Conservation (phyloP, 2,329 filamentous ascomycete species). For the Trichophyton simii region DNA sequence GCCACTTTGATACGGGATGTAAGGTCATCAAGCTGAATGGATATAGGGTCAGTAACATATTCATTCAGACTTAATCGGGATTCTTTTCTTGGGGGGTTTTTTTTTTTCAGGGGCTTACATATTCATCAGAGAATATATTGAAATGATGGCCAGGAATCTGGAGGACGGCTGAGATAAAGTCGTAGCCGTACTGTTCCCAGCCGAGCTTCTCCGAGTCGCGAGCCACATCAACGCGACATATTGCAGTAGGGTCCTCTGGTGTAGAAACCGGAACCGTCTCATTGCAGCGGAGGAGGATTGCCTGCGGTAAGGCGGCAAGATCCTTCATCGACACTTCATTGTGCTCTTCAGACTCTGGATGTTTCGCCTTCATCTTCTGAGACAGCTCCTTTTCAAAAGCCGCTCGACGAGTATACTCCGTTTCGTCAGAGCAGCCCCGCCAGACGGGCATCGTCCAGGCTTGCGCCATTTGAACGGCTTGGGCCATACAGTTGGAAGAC, state of each 20-base stretch:
- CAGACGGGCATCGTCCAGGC: slow-evolving; percentile 13
- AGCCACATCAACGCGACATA: slow-evolving; percentile 13
- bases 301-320: slow-evolving; percentile 7
- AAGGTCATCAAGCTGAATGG: slow-evolving; percentile 11
- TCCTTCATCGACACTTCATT: neutral
- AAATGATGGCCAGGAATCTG: slow-evolving; percentile 16
- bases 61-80: neutral
- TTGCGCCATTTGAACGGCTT: slow-evolving; percentile 10
- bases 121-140: slow-evolving; percentile 13
- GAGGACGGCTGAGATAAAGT: slow-evolving; percentile 13
- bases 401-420: slow-evolving; percentile 2
- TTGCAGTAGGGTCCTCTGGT: slow-evolving; percentile 4
- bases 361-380: slow-evolving; percentile 4
- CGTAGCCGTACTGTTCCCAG: slow-evolving; percentile 14
- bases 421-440: slow-evolving; percentile 9
- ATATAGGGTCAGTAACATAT: neutral
- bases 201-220: slow-evolving; percentile 12
- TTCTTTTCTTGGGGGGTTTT: neutral
- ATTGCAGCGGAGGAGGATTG: slow-evolving; percentile 13
- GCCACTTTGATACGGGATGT: slow-evolving; percentile 12
- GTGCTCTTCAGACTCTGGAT: neutral
- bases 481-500: slow-evolving; percentile 10
- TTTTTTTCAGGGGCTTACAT: slow-evolving; percentile 10
- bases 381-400: slow-evolving; percentile 9
- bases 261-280: slow-evolving; percentile 12